phyloP scores from a whole-genome alignment of 2,329 filamentous ascomycete genomes.

The Calycina marina region DNA sequence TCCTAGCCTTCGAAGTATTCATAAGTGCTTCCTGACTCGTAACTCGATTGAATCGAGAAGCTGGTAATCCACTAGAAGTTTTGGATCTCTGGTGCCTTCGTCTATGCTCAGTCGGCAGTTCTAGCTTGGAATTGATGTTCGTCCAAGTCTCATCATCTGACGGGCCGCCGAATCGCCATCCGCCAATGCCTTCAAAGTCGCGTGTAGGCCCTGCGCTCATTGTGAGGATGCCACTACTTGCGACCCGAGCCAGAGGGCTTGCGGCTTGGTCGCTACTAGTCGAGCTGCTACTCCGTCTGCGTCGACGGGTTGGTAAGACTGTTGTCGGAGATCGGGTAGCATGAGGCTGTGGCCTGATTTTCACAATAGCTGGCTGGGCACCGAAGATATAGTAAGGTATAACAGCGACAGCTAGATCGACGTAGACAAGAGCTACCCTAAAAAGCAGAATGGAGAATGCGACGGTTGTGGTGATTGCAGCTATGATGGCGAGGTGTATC shows the following conservation, averaged over 20 bases:
- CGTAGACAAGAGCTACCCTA: conserved; percentile 45
- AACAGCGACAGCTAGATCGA: conserved; percentile 45
- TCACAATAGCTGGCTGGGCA: background rate
- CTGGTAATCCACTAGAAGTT: conserved; percentile 14
- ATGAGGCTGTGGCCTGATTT: background rate
- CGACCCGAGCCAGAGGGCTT: conserved; percentile 16
- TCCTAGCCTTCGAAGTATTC: conserved; percentile 35
- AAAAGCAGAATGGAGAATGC: conserved; percentile 47
- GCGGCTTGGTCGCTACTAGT: conserved; percentile 22
- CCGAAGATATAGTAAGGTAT: conserved; percentile 37
- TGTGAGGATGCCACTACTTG: conserved; percentile 22
- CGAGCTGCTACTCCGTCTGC: conserved; percentile 17
- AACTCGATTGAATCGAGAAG: conserved; percentile 11
- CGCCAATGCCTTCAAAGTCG: conserved; percentile 45
- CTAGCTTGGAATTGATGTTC: conserved; percentile 36
- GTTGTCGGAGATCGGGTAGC: conserved; percentile 1
- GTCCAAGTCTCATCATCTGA: conserved; percentile 30
- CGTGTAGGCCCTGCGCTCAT: conserved; percentile 35
- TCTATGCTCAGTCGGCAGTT: conserved; percentile 30
- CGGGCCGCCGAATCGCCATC: conserved; percentile 34
- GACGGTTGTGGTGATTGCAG: conserved; percentile 46
- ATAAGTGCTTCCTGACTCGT: conserved; percentile 22
- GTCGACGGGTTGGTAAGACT: conserved; percentile 5
- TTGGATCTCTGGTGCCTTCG: conserved; percentile 29
- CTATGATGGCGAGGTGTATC: conserved; percentile 46